Base-by-base conservation (phyloP, 768 basidiomycete genomes). In the Thelephora ganbajun region DNA sequence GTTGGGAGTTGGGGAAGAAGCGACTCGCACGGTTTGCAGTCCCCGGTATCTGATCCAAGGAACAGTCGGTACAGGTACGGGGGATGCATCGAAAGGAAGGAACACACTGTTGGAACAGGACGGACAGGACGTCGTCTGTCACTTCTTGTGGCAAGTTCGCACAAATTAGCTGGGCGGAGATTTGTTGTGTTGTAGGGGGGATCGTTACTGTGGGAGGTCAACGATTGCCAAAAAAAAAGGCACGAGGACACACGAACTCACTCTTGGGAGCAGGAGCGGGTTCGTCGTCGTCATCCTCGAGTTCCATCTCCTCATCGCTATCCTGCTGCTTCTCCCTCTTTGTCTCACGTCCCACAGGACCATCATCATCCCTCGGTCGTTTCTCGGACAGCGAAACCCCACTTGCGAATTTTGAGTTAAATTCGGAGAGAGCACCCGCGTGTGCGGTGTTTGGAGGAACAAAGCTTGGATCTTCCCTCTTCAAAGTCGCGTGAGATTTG, bases 81-180 rank as follows among this genome's bases (percentile, higher is more conserved):
- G 19, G 11, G 6, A 2, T 33, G 23, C 14, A n/a, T 41, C 48
- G 41, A 49, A 52, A 34, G 19, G 53, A 22, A 42, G 33, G 39
- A 2, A 78, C 91, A 49, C 58, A 93, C 91, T 92, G 88, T 63
- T 91, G 85, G 69, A 94, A 94, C 14, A 96, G 66, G 14, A 91
- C 86, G 3, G 80, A 76, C 22, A 97, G 72, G 26, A 92, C 83
- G 51, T 84, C 82, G 54, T 88, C 80, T 23, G 84, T 89, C 43
- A 92, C 88, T 62, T 96, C 91, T 60, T 84, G 79, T 0, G 92
- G 92, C 18, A 97, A 69, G 63, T 93, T 93, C 48, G 85, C 80
- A 63, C 86, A 88, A 47, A 83, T 65, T 47, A 92, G 63, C 41
- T 79, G 71, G 42, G 74, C 65, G 30, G 79, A 76, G 47, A 75